Conservation (phyloP, 2,329 filamentous ascomycete species). For the Neofusicoccum ribis region DNA sequence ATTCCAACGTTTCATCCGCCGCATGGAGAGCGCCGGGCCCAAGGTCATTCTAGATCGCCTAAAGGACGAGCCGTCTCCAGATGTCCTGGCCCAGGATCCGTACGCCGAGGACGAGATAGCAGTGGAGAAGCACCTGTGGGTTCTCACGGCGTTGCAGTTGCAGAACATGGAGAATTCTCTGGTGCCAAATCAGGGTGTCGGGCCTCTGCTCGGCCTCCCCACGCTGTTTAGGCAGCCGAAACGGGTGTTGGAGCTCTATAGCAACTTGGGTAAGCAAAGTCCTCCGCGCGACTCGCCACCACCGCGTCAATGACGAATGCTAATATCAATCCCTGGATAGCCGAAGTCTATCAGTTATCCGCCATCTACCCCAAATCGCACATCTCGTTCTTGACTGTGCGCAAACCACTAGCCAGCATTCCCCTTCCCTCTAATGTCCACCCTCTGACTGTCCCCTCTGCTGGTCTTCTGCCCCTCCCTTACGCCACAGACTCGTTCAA, state of each 20-base stretch:
- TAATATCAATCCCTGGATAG: constrained; percentile 27
- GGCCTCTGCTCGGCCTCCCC: constrained; percentile 14
- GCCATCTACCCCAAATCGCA: constrained; percentile 40
- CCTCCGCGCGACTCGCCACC: constrained; percentile 23
- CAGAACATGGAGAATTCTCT: constrained; percentile 33
- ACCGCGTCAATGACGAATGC: constrained; percentile 21
- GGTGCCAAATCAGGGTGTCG: constrained; percentile 26
- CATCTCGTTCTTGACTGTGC: constrained; percentile 39
- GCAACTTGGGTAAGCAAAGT: constrained; percentile 29
- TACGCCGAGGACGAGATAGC: constrained; percentile 50
- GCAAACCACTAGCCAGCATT: constrained; percentile 31
- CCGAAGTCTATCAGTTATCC: constrained; percentile 48
- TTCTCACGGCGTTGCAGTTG: constrained; percentile 57
- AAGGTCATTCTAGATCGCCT: constrained; percentile 57
- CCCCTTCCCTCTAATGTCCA: constrained; percentile 35
- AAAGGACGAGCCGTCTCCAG: constrained; percentile 45
- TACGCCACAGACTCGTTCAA: constrained; percentile 36
- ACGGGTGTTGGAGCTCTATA: constrained; percentile 36
- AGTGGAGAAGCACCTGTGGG: constrained; percentile 61
- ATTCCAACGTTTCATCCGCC: constrained; percentile 56
- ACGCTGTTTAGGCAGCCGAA: constrained; percentile 27
- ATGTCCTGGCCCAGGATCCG: constrained; percentile 38
- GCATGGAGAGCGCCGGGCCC: constrained; percentile 56
- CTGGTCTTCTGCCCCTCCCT: constrained; percentile 53
- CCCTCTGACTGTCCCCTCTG: constrained; percentile 33